Base-by-base conservation (phyloP, 257 asterid species). In the Jacaranda copaia region DNA sequence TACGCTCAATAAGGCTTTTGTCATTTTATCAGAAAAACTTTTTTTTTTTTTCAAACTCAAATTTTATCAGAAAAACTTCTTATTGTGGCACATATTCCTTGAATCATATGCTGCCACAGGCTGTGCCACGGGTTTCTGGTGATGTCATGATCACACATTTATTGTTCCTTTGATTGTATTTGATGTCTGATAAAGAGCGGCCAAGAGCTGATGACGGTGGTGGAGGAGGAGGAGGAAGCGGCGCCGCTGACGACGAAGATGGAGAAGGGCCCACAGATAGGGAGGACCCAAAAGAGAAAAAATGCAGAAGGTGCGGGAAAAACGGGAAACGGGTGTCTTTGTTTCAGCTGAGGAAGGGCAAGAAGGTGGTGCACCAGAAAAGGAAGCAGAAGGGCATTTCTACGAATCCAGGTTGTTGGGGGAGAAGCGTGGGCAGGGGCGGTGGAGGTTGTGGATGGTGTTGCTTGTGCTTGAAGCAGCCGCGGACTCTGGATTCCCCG, bases 161-260 rank as follows among this genome's bases (percentile, higher is more conserved):
- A 43, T 46, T 12, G 63, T 51, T 60, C 38, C n/a, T 38, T 14
- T 25, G 83, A 72, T 80, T 75, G 61, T 18, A 36, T 4, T 86
- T 83, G 77, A 93, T 93, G 98, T 90, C 97, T 80, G 93, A 68
- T 66, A 83, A 59, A 52, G 83, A 85, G 16, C 82, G 64, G 73
- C 5, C 70, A 8, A 73, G 68, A 15, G 60, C 39, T 55, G 82
- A n/a, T 14, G 78, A 51, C 51, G 81, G 76, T 58, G 75, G 70
- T 0, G 38, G 36, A 6, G 68, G 76, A 36, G 76, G 57, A 46
- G 58, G 68, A 19, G 61, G 74, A 18, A 55, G 60, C 62, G 81
- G 68, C 53, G 81, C 75, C 45, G 87, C 67, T 5, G 87, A 73
- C 7, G 88, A 72, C 3, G 84, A 56, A 0, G 77, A 60, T 13